A percentile compares a stretch with the other conserved stretches of the same genome.
These are phyloP conservation scores for Ceratocystiopsis brevicomis DNA, from an alignment of 2,329 filamentous ascomycete species.

Conservation along the genomic window DNA sequence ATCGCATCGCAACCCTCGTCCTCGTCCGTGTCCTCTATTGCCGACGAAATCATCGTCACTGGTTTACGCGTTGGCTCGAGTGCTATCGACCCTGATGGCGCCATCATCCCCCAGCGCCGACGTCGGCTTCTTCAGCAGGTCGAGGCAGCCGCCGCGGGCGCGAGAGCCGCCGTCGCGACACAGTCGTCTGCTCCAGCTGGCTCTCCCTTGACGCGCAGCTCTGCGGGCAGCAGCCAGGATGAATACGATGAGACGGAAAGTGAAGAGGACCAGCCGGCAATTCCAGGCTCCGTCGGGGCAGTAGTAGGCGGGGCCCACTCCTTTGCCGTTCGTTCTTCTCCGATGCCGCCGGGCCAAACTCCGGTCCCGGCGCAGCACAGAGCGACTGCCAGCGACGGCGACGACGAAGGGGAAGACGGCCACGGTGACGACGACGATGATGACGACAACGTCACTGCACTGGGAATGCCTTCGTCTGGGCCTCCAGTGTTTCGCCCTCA, in stretches of 20 bases:
- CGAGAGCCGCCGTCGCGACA: not conserved
- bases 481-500: conserved; percentile 56
- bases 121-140: conserved; percentile 25
- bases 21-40: conserved; percentile 70
- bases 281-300: too few relatives aligned
- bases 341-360: too few relatives aligned
- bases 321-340: too few relatives aligned
- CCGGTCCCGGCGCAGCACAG: conserved; percentile 6
- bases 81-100: conserved; percentile 22
- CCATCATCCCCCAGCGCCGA: conserved; percentile 42
- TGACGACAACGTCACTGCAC: conserved; percentile 65
- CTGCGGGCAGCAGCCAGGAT: conserved; percentile 59
- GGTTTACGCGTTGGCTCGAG: conserved; percentile 58
- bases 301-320: too few relatives aligned
- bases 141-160: conserved; percentile 3
- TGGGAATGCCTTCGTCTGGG: conserved; percentile 39
- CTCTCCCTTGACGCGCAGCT: conserved; percentile 18
- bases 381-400: conserved; percentile 15
- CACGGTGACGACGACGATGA: conserved; percentile 30
- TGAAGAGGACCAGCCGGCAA: conserved; percentile 34
- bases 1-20: conserved; percentile 84
- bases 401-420: conserved; percentile 23
- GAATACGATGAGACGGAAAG: conserved; percentile 89
- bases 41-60: conserved; percentile 79
- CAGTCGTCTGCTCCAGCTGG: conserved; percentile 13